These are phyloP conservation scores for Dillenia turbinata DNA, from an alignment of 164 flowering plant genomes.

Conservation along the genomic window DNA sequence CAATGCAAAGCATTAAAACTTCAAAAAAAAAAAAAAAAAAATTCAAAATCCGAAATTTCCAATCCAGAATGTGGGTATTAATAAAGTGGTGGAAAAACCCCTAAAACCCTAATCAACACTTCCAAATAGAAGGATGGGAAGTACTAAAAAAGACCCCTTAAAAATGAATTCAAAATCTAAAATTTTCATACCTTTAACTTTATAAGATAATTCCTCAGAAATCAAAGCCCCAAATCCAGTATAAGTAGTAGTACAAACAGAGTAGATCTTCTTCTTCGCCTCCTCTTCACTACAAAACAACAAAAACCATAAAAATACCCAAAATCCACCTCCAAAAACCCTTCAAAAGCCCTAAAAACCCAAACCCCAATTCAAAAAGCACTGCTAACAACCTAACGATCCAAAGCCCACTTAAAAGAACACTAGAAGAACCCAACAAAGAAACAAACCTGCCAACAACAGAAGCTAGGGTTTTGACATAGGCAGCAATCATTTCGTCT, in stretches of 20 bases:
- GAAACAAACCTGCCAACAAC: slow-evolving; percentile 62
- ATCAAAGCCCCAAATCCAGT: slow-evolving; percentile 94
- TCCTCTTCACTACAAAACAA: slow-evolving; percentile 70
- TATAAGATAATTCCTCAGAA: slow-evolving; percentile 82
- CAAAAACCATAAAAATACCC: slow-evolving; percentile 2
- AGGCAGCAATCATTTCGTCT: slow-evolving; percentile 68
- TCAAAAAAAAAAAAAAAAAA: not conserved
- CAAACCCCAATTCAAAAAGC: not conserved
- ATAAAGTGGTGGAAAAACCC: too few species aligned
- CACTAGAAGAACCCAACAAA: not conserved
- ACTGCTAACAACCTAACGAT: not conserved
- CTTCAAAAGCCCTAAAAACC: not conserved
- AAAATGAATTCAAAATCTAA: slow-evolving; percentile 2
- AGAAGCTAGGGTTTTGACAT: slow-evolving; percentile 80
- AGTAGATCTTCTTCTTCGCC: slow-evolving; percentile 95
- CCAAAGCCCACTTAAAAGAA: slow-evolving; percentile 3
- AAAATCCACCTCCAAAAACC: not conserved
- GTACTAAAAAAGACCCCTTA: too few species aligned
- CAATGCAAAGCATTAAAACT: too few species aligned
- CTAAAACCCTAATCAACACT: not conserved
- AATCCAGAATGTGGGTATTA: too few species aligned
- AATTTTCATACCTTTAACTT: slow-evolving; percentile 70
- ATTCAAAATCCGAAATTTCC: not conserved
- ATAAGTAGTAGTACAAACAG: slow-evolving; percentile 80
- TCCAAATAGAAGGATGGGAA: too few species aligned